Percentiles rank a stretch among this genome's conserved stretches.
Evolutionary conservation across 306 rosid species (phyloP).

Genomic region (Ceratonia siliqua): DNA sequence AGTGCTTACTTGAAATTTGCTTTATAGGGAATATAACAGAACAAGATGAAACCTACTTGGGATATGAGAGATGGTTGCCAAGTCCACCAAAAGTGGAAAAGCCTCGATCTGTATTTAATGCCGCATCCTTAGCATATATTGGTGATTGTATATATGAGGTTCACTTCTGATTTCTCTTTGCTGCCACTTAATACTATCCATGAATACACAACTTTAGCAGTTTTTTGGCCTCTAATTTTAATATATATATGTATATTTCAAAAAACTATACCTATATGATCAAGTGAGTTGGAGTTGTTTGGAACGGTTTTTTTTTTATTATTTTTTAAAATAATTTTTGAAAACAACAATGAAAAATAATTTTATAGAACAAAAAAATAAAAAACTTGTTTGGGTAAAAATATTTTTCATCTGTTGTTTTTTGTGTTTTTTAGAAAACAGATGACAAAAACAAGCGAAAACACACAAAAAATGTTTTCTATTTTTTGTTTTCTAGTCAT

Average conservation of each 20-base stretch:
- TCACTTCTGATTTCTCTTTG: constrained; percentile 2
- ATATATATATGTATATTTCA: neutral
- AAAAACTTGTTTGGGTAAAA: too few relatives aligned
- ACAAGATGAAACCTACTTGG: constrained; percentile 56
- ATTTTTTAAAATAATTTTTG: too few relatives aligned
- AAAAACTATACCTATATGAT: neutral
- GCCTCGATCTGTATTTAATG: constrained; percentile 78
- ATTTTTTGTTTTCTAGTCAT: too few relatives aligned
- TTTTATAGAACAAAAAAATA: too few relatives aligned
- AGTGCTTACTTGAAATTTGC: neutral
- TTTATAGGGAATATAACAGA: constrained; percentile 31
- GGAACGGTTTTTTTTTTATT: too few relatives aligned
- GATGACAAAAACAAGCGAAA: too few relatives aligned
- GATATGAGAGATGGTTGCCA: constrained; percentile 81
- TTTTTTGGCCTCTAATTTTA: neutral
- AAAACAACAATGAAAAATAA: too few relatives aligned
- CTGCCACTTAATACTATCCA: neutral
- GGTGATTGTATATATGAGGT: constrained; percentile 78
- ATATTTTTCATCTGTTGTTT: too few relatives aligned
- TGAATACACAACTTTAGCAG: neutral
- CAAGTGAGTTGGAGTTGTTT: neutral
- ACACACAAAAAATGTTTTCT: too few relatives aligned
- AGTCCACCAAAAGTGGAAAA: constrained; percentile 77
- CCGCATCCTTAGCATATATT: constrained; percentile 54
- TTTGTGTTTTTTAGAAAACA: too few relatives aligned